Percentiles rank a stretch among this genome's conserved stretches.
phyloP scores from a whole-genome alignment of 2,329 filamentous ascomycete genomes.

The Orbilia oligospora region DNA sequence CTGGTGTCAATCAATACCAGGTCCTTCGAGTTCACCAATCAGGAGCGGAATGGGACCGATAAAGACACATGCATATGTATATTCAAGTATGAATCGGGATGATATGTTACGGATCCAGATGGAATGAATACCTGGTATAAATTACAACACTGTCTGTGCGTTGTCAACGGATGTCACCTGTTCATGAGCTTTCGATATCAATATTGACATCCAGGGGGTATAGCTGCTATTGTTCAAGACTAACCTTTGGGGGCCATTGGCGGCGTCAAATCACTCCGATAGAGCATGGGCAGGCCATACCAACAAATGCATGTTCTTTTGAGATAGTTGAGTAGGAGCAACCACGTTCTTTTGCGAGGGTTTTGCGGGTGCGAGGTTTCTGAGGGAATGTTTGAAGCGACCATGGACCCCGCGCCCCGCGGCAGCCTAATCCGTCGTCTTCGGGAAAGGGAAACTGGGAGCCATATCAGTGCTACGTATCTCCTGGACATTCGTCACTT shows the following conservation, averaged over 20 bases:
- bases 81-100: too few species aligned
- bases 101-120: too few species aligned
- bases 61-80: too few species aligned
- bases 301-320: not conserved
- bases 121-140: not conserved
- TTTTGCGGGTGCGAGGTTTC: constrained; percentile 16
- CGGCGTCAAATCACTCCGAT: too few species aligned
- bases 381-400: not conserved
- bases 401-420: constrained; percentile 3
- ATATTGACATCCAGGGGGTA: too few species aligned
- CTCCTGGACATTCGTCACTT: constrained; percentile 11
- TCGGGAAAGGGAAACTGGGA: constrained; percentile 4
- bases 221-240: too few species aligned
- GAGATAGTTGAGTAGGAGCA: not conserved
- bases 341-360: constrained; percentile 14
- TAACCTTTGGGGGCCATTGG: too few species aligned
- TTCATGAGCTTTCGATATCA: too few species aligned
- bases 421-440: constrained; percentile 14
- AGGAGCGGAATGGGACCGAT: too few species aligned
- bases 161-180: not conserved
- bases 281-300: too few species aligned
- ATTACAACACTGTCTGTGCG: not conserved
- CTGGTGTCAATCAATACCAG: too few species aligned
- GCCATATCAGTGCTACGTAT: not conserved
- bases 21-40: too few species aligned